Evolutionary conservation across 2,329 filamentous ascomycete species (phyloP), one percentile per base, ranked within the genome.

Genomic region (Sporothrix mexicana): DNA sequence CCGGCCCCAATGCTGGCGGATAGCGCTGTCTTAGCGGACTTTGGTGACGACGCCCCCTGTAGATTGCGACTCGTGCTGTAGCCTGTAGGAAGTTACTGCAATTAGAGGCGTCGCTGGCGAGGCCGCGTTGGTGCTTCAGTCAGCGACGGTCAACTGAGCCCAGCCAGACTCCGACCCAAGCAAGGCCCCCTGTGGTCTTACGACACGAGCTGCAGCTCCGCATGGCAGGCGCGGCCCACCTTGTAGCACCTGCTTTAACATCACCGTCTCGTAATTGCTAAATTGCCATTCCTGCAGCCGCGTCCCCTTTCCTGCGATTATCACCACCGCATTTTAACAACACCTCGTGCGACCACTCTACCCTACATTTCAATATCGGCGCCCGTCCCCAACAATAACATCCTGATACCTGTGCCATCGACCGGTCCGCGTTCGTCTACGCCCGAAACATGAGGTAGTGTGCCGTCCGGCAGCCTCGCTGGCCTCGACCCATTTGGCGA

Each of bases 391-490:
- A 45, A 43, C 43, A 8, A 61, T 43, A 10, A 41, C 3, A 43
- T 12, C 13, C 3, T 17, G 17, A n/a, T 20, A 43, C 20, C 36
- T 15, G 12, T n/a, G 10, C 41, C 61, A 45, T 47, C n/a, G 7
- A 25, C 45, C 13, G 17, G 51, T 20, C 59, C 41, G 5, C 12
- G 8, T 13, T 36, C 55, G 41, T 7, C 23, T 62, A 69, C 71
- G 49, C 53, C 55, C 64, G 43, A 64, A 73, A 73, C 62, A 73
- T 73, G 72, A n/a, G 72, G 72, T 73, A 73, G 72, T 59, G 57
- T 73, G 57, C 68, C 36, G 36, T 30, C 30, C 53, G 36, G 68
- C 68, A 70, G 68, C 68, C 68, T 70, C 51, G 67, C 36, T 69
- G 53, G 68, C 68, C 36, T 59, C 51, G 45, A 55, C 51, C 53